phyloP scores from a whole-genome alignment of 2,329 filamentous ascomycete species.

The Botrytis sinoallii region DNA sequence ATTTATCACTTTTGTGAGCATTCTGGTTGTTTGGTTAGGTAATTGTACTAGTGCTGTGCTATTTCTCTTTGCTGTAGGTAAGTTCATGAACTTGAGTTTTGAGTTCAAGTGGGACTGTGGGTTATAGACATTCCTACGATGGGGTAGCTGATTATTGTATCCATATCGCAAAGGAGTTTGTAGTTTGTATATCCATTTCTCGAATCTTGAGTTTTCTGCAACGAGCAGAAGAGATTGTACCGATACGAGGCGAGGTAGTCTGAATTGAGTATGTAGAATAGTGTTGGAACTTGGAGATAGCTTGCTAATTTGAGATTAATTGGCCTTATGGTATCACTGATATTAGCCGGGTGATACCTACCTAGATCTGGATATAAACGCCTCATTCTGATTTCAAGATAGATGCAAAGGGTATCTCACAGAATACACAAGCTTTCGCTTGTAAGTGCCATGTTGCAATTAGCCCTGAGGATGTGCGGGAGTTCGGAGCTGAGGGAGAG shows the following conservation, averaged over 20 bases:
- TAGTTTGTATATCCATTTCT: background rate
- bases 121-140: too few species aligned
- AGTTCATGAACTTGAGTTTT: too few species aligned
- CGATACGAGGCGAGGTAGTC: accelerated
- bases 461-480: accelerated
- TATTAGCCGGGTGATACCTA: background rate
- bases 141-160: too few species aligned
- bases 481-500: background rate
- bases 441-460: background rate
- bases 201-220: background rate
- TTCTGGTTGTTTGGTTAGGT: too few species aligned
- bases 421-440: background rate
- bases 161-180: too few species aligned
- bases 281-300: background rate
- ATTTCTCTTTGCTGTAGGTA: too few species aligned
- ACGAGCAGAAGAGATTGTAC: accelerated
- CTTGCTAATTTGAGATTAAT: background rate
- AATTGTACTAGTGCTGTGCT: too few species aligned
- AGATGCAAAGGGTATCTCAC: background rate
- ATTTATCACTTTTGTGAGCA: too few species aligned
- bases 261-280: background rate
- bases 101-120: too few species aligned
- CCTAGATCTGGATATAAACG: background rate
- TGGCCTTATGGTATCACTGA: background rate
- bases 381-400: background rate